Conservation (phyloP, 495 filamentous ascomycete species). For the Lophium mytilinum region DNA sequence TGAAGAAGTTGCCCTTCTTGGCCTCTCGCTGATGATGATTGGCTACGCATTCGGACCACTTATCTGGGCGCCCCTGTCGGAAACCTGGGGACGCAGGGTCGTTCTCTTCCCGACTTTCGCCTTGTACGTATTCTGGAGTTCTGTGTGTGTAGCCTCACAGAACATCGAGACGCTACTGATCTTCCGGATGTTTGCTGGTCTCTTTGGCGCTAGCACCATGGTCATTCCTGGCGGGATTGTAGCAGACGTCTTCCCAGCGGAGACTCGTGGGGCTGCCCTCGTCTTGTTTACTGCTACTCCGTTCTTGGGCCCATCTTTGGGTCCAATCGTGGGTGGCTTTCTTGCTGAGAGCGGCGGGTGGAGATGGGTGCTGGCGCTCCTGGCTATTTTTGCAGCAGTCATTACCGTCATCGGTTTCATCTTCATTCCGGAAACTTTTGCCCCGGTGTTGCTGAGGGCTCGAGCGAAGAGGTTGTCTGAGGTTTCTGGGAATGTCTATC, state of each 20-base stretch:
- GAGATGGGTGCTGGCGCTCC: conserved; percentile 32
- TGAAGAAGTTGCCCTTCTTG: conserved; percentile 33
- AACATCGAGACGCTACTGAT: conserved; percentile 40
- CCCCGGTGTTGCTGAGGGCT: conserved; percentile 43
- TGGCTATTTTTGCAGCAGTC: conserved; percentile 38
- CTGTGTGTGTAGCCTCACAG: conserved; percentile 40
- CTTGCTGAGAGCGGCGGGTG: conserved; percentile 41
- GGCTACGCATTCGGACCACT: conserved; percentile 42
- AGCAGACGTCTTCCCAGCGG: conserved; percentile 43
- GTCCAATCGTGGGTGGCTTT: conserved; percentile 54
- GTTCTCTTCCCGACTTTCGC: conserved; percentile 39
- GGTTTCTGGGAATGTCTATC: not conserved
- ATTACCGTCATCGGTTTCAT: conserved; percentile 41
- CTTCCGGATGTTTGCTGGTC: conserved; percentile 43
- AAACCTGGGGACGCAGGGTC: conserved; percentile 36
- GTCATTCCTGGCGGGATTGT: conserved; percentile 45
- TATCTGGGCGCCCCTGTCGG: conserved; percentile 35
- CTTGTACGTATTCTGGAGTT: conserved; percentile 41
- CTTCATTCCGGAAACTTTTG: conserved; percentile 45
- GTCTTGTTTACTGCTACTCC: conserved; percentile 42
- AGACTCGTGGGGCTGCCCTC: conserved; percentile 44
- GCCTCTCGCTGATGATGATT: conserved; percentile 43
- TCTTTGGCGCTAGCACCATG: conserved; percentile 43
- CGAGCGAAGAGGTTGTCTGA: conserved; percentile 32
- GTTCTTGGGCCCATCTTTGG: conserved; percentile 41